These are phyloP conservation scores for Purshia tridentata DNA, from an alignment of 306 rosid genomes.

Conservation along the genomic window DNA sequence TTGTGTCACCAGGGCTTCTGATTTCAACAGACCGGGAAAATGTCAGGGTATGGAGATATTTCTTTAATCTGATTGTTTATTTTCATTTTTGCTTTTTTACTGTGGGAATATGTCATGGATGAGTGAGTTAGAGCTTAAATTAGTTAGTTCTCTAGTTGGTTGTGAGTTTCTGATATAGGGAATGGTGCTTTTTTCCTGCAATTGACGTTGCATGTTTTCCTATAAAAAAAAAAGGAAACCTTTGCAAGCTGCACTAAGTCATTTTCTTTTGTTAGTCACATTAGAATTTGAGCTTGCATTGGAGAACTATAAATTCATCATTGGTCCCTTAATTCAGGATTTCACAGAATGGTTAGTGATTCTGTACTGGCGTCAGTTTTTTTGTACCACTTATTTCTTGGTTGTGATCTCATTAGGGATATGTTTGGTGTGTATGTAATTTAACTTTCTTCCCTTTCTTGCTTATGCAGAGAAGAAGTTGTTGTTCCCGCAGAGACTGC, in stretches of 20 bases:
- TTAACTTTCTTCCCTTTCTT: neutral
- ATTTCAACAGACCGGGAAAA: slow-evolving; percentile 9
- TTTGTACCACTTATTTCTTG: no score
- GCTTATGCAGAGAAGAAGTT: slow-evolving; percentile 35
- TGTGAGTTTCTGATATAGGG: neutral
- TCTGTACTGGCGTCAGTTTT: no score
- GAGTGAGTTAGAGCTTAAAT: no score
- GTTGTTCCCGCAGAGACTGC: slow-evolving; percentile 30
- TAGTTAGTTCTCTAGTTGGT: neutral
- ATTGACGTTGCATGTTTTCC: neutral
- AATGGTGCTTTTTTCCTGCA: neutral
- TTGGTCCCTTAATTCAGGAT: neutral
- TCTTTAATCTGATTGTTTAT: neutral
- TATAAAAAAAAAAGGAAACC: neutral
- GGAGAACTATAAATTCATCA: neutral
- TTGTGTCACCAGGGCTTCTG: slow-evolving; percentile 16
- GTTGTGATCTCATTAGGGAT: no score
- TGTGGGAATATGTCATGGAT: neutral
- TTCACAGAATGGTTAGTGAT: neutral
- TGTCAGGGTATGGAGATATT: slow-evolving; percentile 24
- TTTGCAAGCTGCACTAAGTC: neutral
- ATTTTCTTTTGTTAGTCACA: neutral
- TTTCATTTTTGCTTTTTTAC: neutral
- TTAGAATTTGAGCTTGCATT: neutral
- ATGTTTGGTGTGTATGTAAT: neutral